Base-by-base conservation (phyloP, 805 yeast species). In the Teunomyces barrocoloradensis region DNA sequence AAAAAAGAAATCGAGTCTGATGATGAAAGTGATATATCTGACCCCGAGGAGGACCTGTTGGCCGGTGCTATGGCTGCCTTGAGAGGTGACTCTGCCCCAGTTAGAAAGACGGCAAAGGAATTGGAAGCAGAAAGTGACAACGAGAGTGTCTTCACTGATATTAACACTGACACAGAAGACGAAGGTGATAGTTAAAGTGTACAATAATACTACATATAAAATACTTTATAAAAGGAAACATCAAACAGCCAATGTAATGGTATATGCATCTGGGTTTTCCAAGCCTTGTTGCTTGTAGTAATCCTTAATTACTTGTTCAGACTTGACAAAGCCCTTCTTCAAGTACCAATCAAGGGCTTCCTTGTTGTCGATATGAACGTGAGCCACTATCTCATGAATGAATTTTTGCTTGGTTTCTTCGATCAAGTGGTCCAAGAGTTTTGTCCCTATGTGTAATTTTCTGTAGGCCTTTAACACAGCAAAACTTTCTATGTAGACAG, bases 31-130 rank as follows among this genome's bases (percentile, higher is more conserved):
- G 78, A 73, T 53, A 81, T 85, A 45, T 82, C 85, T 34, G 88
- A 81, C 45, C 86, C 89, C 2, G 87, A 81, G 45, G 91, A 85
- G 59, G 91, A 85, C 58, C 73, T 87, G 1, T 63, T 86, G 51
- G 91, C 89, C 9, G 91, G 89, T 35, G 87, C 89, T 0, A 68
- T 86, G 68, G 87, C 89, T 4, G 78, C 80, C 42, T 62, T 85
- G 64, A 78, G 85, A 53, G 92, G 91, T 23, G 81, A 78, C 37
- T 67, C 71, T 6, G 74, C 47, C 23, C 47, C 41, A 28, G 49
- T 45, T 20, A 37, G 52, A 9, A 47, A 44, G 5, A 55, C 56
- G 30, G 56, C 46, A 15, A 63, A 55, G 7, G 69, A 64, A 25
- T 68, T 58, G 28, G 73, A 68, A 11, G 73, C 65, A 12, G 75